phyloP scores from a whole-genome alignment of 768 basidiomycete species.

The Phanerodontia chrysosporium region DNA sequence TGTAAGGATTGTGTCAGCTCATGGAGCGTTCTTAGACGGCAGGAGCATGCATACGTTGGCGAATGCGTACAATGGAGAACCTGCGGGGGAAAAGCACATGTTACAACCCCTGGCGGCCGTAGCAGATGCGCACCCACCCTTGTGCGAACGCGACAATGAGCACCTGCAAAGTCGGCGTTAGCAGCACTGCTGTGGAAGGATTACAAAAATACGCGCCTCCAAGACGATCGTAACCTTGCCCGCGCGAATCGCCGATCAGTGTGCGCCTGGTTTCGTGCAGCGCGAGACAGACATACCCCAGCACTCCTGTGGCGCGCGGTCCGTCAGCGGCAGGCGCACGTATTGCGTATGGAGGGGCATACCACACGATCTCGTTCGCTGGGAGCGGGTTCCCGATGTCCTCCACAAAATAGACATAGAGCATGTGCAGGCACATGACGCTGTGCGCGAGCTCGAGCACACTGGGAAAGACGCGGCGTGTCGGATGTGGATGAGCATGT shows the following conservation, averaged over 20 bases:
- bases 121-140: slow-evolving; percentile 1
- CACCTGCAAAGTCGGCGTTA: not conserved
- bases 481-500: not conserved
- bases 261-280: too few relatives aligned
- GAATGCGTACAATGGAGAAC: slow-evolving; percentile 8
- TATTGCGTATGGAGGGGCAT: not conserved
- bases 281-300: not conserved
- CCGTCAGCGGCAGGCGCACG: not conserved
- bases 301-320: not conserved
- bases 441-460: slow-evolving; percentile 5
- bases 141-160: not conserved
- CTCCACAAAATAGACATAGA: slow-evolving; percentile 1
- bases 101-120: too few relatives aligned
- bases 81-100: not conserved
- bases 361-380: slow-evolving; percentile 4
- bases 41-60: slow-evolving; percentile 1
- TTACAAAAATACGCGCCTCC: not conserved
- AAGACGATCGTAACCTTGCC: not conserved
- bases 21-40: too few relatives aligned
- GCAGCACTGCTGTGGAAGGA: not conserved
- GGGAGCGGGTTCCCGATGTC: not conserved
- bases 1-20: not conserved
- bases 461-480: not conserved
- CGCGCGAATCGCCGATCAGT: not conserved
- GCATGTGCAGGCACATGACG: not conserved